Evolutionary conservation across 345 rosid genomes (phyloP).

Genomic region (Kernera saxatilis): DNA sequence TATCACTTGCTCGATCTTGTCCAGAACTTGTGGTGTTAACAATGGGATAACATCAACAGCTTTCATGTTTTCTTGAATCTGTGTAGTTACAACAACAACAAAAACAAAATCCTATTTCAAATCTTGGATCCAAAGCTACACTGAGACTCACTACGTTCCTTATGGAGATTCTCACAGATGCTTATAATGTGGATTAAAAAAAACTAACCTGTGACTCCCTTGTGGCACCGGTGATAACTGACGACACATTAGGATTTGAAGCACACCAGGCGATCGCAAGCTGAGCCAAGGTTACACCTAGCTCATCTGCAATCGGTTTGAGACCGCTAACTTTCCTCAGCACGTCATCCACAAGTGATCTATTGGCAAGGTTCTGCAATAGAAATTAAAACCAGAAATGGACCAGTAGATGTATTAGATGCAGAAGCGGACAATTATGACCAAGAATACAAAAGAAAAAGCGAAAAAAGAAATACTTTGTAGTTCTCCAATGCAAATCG

Average conservation of each 20-base stretch:
- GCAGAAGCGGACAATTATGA: neutral
- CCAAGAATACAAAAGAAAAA: neutral
- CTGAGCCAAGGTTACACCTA: constrained; percentile 90
- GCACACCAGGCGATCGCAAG: constrained; percentile 99
- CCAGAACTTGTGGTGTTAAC: constrained; percentile 79
- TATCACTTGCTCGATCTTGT: constrained; percentile 79
- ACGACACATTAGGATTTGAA: constrained; percentile 88
- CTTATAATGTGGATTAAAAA: neutral
- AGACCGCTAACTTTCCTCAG: constrained; percentile 85
- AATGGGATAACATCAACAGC: constrained; percentile 81
- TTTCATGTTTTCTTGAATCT: constrained; percentile 98
- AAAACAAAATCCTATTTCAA: neutral
- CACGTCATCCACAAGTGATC: constrained; percentile 88
- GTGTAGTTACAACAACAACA: constrained; percentile 13
- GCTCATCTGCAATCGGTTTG: constrained; percentile 97
- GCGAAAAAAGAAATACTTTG: constrained; percentile 41
- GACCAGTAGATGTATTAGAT: neutral
- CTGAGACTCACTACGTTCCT: neutral
- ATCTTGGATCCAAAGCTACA: neutral
- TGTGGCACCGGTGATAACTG: constrained; percentile 95
- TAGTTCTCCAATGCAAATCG: constrained; percentile 94
- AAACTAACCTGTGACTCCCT: constrained; percentile 86
- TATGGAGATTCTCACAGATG: neutral
- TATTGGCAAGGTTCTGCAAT: constrained; percentile 78
- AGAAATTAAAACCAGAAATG: neutral